A percentile compares a stretch with the other conserved stretches of the same genome.
Conservation (phyloP, 2,329 filamentous ascomycete genomes). For the Orbilia javanica region DNA sequence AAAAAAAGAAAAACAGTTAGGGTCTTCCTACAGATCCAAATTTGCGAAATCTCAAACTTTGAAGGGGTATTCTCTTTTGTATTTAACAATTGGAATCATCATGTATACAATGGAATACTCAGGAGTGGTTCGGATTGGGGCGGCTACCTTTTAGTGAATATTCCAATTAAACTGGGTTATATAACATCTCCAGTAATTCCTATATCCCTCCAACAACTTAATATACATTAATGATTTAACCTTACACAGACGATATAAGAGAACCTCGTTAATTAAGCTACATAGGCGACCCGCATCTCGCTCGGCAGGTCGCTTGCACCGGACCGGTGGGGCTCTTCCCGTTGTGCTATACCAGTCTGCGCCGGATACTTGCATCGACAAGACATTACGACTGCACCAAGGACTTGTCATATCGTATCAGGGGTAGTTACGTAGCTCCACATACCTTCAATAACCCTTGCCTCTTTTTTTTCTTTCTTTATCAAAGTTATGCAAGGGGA, state of each 20-base stretch:
- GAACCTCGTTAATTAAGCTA: neutral
- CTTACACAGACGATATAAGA: neutral
- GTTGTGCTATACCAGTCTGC: neutral
- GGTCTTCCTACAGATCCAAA: neutral
- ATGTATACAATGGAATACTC: constrained; percentile 39
- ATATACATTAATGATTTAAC: neutral
- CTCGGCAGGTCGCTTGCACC: constrained; percentile 16
- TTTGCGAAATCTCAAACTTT: neutral
- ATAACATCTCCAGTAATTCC: too few species aligned
- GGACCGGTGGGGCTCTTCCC: neutral
- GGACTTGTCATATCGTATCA: constrained; percentile 27
- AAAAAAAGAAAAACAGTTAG: constrained; percentile 3
- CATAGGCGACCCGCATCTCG: constrained; percentile 25
- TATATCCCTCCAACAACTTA: neutral
- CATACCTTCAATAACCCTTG: neutral
- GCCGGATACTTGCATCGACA: constrained; percentile 30
- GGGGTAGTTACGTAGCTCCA: neutral
- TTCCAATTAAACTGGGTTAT: constrained; percentile 25
- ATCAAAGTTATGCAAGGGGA: constrained; percentile 1
- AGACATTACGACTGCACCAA: constrained; percentile 1
- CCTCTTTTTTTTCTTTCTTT: neutral
- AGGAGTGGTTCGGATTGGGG: neutral
- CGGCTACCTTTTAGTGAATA: neutral
- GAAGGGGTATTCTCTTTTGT: neutral
- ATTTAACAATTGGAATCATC: neutral